These are phyloP conservation scores for Sporothrix sp. DNA, from an alignment of 2,329 filamentous ascomycete species.

Conservation along the genomic window DNA sequence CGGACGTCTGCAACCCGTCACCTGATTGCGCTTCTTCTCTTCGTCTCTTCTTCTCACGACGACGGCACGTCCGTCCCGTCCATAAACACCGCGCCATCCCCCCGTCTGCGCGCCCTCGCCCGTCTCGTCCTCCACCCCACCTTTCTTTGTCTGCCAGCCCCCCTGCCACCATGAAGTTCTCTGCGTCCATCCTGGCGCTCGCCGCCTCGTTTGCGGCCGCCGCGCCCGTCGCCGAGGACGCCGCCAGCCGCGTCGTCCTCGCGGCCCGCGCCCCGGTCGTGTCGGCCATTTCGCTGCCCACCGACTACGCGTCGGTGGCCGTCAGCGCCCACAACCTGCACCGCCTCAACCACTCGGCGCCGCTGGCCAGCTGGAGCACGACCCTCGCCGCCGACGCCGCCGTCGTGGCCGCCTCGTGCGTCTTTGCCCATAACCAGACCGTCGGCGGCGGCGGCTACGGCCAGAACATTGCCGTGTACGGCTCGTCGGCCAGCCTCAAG, in stretches of 20 bases:
- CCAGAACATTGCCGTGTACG: conserved; percentile 77
- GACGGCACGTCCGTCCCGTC: too few relatives aligned
- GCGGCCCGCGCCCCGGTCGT: conserved; percentile 14
- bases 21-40: too few relatives aligned
- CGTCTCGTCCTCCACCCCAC: neutral
- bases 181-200: conserved; percentile 32
- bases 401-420: conserved; percentile 54
- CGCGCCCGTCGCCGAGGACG: conserved; percentile 31
- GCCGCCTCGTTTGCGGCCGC: conserved; percentile 39
- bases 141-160: neutral
- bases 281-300: conserved; percentile 9
- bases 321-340: conserved; percentile 77
- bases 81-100: too few relatives aligned
- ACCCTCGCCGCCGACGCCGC: conserved; percentile 54
- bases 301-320: conserved; percentile 29
- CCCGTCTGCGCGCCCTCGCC: neutral
- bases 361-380: conserved; percentile 54
- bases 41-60: too few relatives aligned
- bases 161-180: conserved; percentile 37
- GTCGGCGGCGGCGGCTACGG: conserved; percentile 61
- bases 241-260: neutral
- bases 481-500: conserved; percentile 30
- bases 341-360: conserved; percentile 72
- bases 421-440: conserved; percentile 64
- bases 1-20: too few relatives aligned